Percentiles rank a stretch among this genome's conserved stretches.
Evolutionary conservation across 805 yeast genomes (phyloP).

Genomic region (Metschnikowia lochheadii): DNA sequence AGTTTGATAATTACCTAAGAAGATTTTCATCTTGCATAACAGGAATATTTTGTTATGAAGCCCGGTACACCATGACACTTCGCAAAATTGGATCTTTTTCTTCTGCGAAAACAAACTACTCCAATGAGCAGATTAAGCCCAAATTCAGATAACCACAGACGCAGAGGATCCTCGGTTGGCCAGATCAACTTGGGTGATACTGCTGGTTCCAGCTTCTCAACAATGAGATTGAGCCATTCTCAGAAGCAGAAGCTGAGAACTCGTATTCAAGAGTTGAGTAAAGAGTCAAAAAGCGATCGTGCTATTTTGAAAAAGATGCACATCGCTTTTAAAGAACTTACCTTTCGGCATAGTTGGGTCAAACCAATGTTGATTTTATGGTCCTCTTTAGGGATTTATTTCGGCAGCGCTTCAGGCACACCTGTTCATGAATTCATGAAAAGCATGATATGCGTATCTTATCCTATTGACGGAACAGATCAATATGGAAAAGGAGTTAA

Average conservation of each 20-base stretch:
- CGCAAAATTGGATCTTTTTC: conserved; percentile 1
- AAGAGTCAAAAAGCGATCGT: conserved; percentile 35
- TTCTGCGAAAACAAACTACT: background rate
- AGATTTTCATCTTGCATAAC: background rate
- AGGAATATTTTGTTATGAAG: background rate
- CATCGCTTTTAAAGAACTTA: conserved; percentile 55
- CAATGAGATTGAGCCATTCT: conserved; percentile 51
- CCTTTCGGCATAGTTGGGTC: conserved; percentile 67
- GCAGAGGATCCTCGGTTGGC: conserved; percentile 70
- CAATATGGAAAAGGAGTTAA: conserved; percentile 84
- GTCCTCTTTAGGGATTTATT: conserved; percentile 40
- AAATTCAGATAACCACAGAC: conserved; percentile 20
- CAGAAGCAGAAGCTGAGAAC: conserved; percentile 32
- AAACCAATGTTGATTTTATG: conserved; percentile 53
- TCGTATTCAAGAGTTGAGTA: conserved; percentile 29
- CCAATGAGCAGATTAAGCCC: conserved; percentile 13
- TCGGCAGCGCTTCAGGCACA: conserved; percentile 55
- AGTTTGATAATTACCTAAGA: background rate
- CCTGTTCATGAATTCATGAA: conserved; percentile 54
- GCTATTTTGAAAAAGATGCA: conserved; percentile 54
- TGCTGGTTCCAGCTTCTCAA: conserved; percentile 60
- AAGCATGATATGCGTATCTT: conserved; percentile 61
- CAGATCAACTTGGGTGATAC: conserved; percentile 71
- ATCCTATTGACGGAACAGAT: conserved; percentile 55
- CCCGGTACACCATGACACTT: background rate